These are phyloP conservation scores for Trichoderma sp. DNA, from an alignment of 2,329 filamentous ascomycete species.

Conservation along the genomic window DNA sequence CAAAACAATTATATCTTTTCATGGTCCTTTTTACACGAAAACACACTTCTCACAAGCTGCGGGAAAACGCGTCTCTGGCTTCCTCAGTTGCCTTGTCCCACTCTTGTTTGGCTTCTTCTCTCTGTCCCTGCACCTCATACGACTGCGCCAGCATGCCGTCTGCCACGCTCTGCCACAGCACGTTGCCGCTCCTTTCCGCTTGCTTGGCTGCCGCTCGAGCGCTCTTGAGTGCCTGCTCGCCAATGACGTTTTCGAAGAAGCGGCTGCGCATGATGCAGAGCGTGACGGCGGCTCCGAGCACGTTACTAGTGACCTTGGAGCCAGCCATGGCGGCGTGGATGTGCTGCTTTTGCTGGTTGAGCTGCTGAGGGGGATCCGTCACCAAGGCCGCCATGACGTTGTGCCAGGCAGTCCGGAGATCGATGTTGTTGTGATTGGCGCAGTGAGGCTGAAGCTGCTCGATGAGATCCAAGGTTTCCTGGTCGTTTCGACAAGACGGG, in stretches of 20 bases:
- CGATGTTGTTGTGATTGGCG: constrained; percentile 65
- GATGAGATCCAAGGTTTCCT: constrained; percentile 59
- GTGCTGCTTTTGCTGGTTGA: constrained; percentile 75
- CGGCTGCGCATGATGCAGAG: constrained; percentile 81
- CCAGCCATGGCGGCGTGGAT: constrained; percentile 71
- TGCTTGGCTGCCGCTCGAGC: constrained; percentile 67
- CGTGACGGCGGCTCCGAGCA: constrained; percentile 77
- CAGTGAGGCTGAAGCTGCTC: constrained; percentile 67
- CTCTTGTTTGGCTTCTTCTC: constrained; percentile 41
- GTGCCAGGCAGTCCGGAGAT: constrained; percentile 75
- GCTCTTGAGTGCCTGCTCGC: constrained; percentile 76
- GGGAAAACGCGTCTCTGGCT: constrained; percentile 43
- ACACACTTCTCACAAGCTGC: constrained; percentile 28
- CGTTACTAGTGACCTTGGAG: constrained; percentile 68
- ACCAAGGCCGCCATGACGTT: constrained; percentile 69
- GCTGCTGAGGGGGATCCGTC: constrained; percentile 60
- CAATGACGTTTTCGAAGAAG: constrained; percentile 79
- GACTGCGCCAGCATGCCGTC: constrained; percentile 76
- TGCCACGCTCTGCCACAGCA: constrained; percentile 77
- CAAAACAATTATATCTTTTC: not conserved
- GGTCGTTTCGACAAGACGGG: constrained; percentile 54
- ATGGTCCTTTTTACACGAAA: not conserved
- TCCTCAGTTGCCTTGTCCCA: constrained; percentile 43
- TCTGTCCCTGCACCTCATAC: constrained; percentile 68
- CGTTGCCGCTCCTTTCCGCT: constrained; percentile 67